Percentiles rank a stretch among this genome's conserved stretches.
These are phyloP conservation scores for Fusarium sublunatum DNA, from an alignment of 2,329 filamentous ascomycete genomes.

Conservation along the genomic window DNA sequence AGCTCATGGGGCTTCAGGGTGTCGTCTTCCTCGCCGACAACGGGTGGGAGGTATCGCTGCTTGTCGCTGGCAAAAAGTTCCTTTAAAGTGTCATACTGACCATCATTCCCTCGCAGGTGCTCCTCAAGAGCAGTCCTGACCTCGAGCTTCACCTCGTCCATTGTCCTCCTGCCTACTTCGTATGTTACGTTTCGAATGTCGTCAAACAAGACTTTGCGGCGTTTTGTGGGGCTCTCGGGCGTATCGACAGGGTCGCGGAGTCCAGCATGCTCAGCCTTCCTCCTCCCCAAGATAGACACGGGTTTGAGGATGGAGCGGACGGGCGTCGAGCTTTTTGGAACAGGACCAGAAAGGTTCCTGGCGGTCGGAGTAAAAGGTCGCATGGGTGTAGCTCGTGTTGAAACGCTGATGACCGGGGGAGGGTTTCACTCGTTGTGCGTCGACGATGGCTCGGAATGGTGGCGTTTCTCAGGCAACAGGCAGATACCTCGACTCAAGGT, in stretches of 20 bases:
- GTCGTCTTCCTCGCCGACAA: slow-evolving; percentile 60
- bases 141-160: slow-evolving; percentile 66
- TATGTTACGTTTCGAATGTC: slow-evolving; percentile 67
- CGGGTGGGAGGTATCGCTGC: slow-evolving; percentile 53
- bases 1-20: slow-evolving; percentile 66
- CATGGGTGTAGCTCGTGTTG: slow-evolving; percentile 36
- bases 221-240: slow-evolving; percentile 61
- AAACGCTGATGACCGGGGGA: slow-evolving; percentile 6
- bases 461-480: slow-evolving; percentile 46
- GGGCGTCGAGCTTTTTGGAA: slow-evolving; percentile 53
- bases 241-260: slow-evolving; percentile 54
- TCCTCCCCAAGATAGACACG: slow-evolving; percentile 57
- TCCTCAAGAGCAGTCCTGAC: slow-evolving; percentile 67
- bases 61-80: slow-evolving; percentile 66
- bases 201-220: slow-evolving; percentile 69
- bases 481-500: slow-evolving; percentile 31
- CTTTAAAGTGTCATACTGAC: slow-evolving; percentile 71
- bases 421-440: slow-evolving; percentile 22
- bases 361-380: slow-evolving; percentile 50
- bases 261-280: slow-evolving; percentile 58
- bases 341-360: slow-evolving; percentile 50
- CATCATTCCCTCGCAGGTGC: slow-evolving; percentile 67
- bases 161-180: slow-evolving; percentile 63
- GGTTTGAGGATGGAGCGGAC: slow-evolving; percentile 67
- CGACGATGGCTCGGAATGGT: slow-evolving; percentile 28